Evolutionary conservation across 2,329 filamentous ascomycete genomes (phyloP).

Genomic region (Penicillium sp.): DNA sequence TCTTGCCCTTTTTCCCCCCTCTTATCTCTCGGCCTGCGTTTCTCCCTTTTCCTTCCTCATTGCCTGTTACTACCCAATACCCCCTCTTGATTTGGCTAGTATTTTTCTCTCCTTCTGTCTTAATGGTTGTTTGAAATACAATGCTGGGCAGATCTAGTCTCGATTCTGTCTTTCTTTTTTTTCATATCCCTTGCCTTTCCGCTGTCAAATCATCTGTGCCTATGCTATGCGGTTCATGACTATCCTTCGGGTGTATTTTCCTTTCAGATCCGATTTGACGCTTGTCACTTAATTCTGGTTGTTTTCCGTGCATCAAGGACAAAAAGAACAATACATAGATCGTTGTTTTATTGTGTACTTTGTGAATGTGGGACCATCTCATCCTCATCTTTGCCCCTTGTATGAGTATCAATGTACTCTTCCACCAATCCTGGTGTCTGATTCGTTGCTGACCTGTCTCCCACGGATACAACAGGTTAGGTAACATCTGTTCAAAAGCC

Average conservation of each 20-base stretch:
- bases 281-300: constrained; percentile 1
- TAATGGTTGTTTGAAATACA: constrained; percentile 9
- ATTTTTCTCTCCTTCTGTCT: constrained; percentile 19
- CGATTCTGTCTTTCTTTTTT: neutral
- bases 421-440: neutral
- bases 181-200: neutral
- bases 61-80: constrained; percentile 19
- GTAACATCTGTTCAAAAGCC: neutral
- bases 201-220: neutral
- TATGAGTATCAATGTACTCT: neutral
- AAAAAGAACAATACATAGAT: neutral
- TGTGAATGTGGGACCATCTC: neutral
- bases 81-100: constrained; percentile 23
- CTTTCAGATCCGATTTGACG: neutral
- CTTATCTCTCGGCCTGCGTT: neutral
- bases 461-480: neutral
- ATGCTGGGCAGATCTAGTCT: constrained; percentile 4
- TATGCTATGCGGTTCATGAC: neutral
- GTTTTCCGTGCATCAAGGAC: neutral
- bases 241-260: neutral
- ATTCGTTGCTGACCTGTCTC: neutral
- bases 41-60: neutral
- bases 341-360: neutral
- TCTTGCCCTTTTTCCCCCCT: neutral
- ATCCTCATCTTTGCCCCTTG: neutral